A percentile compares a stretch with the other conserved stretches of the same genome.
phyloP scores from a whole-genome alignment of 495 filamentous ascomycete species.

The Xylaria curta region DNA sequence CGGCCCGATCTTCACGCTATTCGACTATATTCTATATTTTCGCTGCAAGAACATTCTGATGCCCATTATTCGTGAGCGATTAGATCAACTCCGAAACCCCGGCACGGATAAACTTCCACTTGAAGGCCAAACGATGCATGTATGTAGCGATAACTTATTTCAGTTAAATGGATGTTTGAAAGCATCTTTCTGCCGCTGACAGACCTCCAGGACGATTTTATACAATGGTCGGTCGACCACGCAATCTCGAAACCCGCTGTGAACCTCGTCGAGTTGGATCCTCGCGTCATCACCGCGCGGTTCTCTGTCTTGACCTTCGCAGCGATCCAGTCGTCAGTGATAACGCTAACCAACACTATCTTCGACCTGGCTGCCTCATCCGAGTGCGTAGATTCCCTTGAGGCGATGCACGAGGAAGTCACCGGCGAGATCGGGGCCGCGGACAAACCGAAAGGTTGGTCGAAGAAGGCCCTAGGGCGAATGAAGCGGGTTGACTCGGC shows the following conservation, averaged over 20 bases:
- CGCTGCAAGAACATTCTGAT: constrained; percentile 37
- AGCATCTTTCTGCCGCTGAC: neutral
- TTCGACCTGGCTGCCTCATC: constrained; percentile 42
- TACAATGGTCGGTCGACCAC: constrained; percentile 46
- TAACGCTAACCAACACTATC: constrained; percentile 51
- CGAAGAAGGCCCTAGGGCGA: constrained; percentile 44
- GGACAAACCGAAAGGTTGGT: neutral
- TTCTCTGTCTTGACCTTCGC: constrained; percentile 51
- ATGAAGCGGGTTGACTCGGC: constrained; percentile 46
- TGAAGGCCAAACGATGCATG: constrained; percentile 21
- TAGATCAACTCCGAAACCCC: constrained; percentile 16
- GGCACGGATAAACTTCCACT: neutral
- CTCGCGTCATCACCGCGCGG: constrained; percentile 40
- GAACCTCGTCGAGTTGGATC: constrained; percentile 35
- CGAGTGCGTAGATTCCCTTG: constrained; percentile 32
- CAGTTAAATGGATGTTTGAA: neutral
- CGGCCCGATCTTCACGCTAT: constrained; percentile 41
- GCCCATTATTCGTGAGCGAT: constrained; percentile 41
- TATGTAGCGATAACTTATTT: constrained; percentile 17
- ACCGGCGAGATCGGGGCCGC: constrained; percentile 14
- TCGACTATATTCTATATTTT: constrained; percentile 40
- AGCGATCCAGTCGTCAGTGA: constrained; percentile 54
- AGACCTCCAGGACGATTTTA: constrained; percentile 41
- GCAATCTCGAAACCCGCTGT: constrained; percentile 31
- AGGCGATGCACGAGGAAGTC: constrained; percentile 38